Conservation (phyloP, 768 basidiomycete genomes). For the Phylloporus scabripes region DNA sequence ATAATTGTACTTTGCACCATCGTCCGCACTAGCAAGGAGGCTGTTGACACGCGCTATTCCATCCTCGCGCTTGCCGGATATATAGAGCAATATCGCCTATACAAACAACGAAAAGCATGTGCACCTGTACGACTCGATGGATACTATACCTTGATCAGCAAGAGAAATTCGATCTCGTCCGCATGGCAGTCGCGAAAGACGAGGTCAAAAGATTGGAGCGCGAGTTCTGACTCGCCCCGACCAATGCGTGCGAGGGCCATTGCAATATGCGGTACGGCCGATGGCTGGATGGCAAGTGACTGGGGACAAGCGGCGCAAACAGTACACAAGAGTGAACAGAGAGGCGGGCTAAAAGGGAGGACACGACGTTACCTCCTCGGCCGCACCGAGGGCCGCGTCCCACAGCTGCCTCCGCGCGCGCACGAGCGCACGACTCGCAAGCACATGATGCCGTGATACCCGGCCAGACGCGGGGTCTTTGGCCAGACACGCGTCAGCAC, state of each 20-base stretch:
- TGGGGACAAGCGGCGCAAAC: background rate
- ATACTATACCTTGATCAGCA: conserved; percentile 1
- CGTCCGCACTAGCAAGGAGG: background rate
- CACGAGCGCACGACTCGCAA: conserved; percentile 4
- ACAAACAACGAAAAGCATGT: background rate
- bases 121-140: background rate
- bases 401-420: background rate
- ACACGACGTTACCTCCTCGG: background rate
- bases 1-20: background rate
- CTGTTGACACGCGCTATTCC: conserved; percentile 1
- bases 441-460: background rate
- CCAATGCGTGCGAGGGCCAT: conserved; percentile 3
- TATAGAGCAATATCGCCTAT: background rate
- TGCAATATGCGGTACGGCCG: conserved; percentile 2
- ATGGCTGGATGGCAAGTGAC: conserved; percentile 1
- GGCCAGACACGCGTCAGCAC: background rate
- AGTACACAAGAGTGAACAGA: background rate
- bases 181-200: background rate
- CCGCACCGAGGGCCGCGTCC: background rate
- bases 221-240: background rate
- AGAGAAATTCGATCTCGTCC: background rate
- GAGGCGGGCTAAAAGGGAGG: background rate
- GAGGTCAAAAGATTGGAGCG: conserved; percentile 1
- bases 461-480: background rate
- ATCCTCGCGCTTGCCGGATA: background rate